Evolutionary conservation across 2,329 filamentous ascomycete species (phyloP).

Genomic region (Fusarium sambucinum): DNA sequence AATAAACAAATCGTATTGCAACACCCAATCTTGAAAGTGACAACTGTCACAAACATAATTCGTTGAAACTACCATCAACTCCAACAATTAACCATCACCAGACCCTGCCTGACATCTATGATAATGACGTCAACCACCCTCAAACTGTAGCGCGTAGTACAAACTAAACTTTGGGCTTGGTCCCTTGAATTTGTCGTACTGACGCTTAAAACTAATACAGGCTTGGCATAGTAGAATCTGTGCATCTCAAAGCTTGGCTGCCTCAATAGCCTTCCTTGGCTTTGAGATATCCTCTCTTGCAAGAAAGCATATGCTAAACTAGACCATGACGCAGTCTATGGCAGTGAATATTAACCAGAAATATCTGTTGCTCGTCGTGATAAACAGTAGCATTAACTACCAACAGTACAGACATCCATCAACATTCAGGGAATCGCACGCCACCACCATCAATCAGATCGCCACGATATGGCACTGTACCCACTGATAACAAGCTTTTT

Average conservation of each 20-base stretch:
- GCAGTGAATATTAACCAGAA: neutral
- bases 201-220: constrained; percentile 18
- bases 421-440: neutral
- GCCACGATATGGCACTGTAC: neutral
- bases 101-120: constrained; percentile 14
- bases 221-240: constrained; percentile 16
- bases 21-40: neutral
- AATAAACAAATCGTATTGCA: neutral
- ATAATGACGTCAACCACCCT: constrained; percentile 38
- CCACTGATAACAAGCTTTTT: constrained; percentile 35
- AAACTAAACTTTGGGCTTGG: constrained; percentile 20
- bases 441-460: constrained; percentile 19
- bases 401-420: neutral
- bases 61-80: constrained; percentile 14
- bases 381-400: neutral
- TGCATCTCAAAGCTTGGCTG: constrained; percentile 10
- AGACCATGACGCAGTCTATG: neutral
- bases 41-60: constrained; percentile 5
- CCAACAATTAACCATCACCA: constrained; percentile 29
- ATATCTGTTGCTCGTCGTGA: neutral
- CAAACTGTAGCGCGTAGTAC: neutral
- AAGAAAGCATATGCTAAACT: neutral
- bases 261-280: constrained; percentile 1
- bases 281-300: neutral
- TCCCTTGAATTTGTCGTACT: constrained; percentile 33